Conservation (phyloP, 495 filamentous ascomycete genomes). For the Penicillium salamii region DNA sequence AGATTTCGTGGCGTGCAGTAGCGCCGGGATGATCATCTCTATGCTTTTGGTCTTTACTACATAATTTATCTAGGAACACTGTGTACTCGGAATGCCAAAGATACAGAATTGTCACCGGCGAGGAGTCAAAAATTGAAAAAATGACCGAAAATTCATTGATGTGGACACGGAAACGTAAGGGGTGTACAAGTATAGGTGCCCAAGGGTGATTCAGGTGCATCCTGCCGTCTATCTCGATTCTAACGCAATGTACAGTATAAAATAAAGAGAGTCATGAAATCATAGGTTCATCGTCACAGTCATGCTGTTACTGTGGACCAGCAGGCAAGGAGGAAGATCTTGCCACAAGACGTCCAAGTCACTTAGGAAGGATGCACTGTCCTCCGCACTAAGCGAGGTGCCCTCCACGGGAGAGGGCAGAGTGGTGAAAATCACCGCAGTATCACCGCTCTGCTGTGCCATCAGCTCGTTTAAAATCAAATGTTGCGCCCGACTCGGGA, state of each 20-base stretch:
- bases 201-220: too few species aligned
- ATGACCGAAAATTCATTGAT: too few species aligned
- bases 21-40: conserved; percentile 8
- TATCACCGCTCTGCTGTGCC: conserved; percentile 62
- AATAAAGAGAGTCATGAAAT: conserved; percentile 15
- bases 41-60: too few species aligned
- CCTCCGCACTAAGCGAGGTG: conserved; percentile 64
- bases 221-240: not conserved
- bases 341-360: conserved; percentile 75
- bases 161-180: too few species aligned
- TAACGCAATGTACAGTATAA: conserved; percentile 11
- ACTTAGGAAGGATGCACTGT: conserved; percentile 67
- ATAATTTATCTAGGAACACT: too few species aligned
- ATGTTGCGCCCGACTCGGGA: conserved; percentile 79
- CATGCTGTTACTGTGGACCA: conserved; percentile 90
- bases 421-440: conserved; percentile 80
- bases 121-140: too few species aligned
- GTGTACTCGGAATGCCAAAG: too few species aligned
- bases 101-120: too few species aligned
- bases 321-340: conserved; percentile 62
- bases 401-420: conserved; percentile 75
- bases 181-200: too few species aligned
- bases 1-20: conserved; percentile 13
- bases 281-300: conserved; percentile 82
- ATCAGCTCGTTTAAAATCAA: conserved; percentile 85